A percentile compares a stretch with the other conserved stretches of the same genome.
Conservation (phyloP, 768 basidiomycete species). For the Lentinula raphanica region DNA sequence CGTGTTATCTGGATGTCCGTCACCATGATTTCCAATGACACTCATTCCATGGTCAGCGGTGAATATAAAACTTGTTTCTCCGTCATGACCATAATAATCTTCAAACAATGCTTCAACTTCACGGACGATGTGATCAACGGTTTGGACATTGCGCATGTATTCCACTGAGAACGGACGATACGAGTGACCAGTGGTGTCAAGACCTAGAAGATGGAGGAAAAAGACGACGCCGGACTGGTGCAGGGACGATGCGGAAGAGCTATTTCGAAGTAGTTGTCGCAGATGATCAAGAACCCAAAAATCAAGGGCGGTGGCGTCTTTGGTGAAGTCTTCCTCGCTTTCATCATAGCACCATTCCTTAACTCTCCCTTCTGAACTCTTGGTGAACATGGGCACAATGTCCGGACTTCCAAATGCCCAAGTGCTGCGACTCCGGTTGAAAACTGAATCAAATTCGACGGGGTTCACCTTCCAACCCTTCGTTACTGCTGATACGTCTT, state of each 20-base stretch:
- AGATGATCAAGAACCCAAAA: slow-evolving; percentile 75
- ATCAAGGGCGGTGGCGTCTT: slow-evolving; percentile 76
- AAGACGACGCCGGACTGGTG: slow-evolving; percentile 60
- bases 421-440: slow-evolving; percentile 73
- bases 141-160: slow-evolving; percentile 80
- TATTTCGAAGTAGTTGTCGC: slow-evolving; percentile 54
- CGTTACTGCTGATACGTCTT: slow-evolving; percentile 84
- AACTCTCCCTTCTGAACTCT: slow-evolving; percentile 69
- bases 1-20: slow-evolving; percentile 50
- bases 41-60: slow-evolving; percentile 93
- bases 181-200: slow-evolving; percentile 85
- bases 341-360: slow-evolving; percentile 73
- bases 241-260: slow-evolving; percentile 46
- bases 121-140: slow-evolving; percentile 70
- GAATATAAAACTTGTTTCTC: slow-evolving; percentile 71
- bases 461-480: slow-evolving; percentile 91
- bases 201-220: slow-evolving; percentile 77
- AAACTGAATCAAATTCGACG: slow-evolving; percentile 82
- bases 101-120: slow-evolving; percentile 57
- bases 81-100: slow-evolving; percentile 56
- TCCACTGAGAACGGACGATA: slow-evolving; percentile 86
- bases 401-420: slow-evolving; percentile 87
- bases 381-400: slow-evolving; percentile 81
- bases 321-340: slow-evolving; percentile 81
- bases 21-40: slow-evolving; percentile 82